Base-by-base conservation (phyloP, 78 protist species). In the Mantamonas sphyraenae region DNA sequence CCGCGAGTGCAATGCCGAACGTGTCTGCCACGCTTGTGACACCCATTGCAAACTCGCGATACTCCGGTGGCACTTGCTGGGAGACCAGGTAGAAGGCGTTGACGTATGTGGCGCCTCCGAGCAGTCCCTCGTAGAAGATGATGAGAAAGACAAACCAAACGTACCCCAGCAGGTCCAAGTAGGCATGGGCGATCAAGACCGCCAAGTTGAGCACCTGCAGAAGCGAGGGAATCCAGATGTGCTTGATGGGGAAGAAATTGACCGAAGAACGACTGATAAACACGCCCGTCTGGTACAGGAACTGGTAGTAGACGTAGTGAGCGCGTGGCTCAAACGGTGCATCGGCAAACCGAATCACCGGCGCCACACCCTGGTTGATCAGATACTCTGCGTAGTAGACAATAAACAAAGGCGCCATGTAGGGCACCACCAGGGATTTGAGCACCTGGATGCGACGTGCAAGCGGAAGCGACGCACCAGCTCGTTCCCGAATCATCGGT, bases 71-170 rank as follows among this genome's bases (percentile, higher is more conserved):
- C n/a, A 67, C 42, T 17, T 24, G 26, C 20, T 33, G 37, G 66
- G 53, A 24, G 24, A 71, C 57, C 39, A 9, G 34, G 59, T 61
- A 45, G 47, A 72, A 59, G 35, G 67, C 47, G 53, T 72, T 72
- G 39, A 72, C 77, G 43, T 72, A 72, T 9, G 67, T 50, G n/a
- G 59, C 55, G 10, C 77, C 77, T 5, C 77, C 77, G 35, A 72
- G 67, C 34, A 72, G 77, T 0, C 77, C 77, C 37, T 59, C 67
- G 31, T 42, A 68, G 60, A 68, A 31, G 33, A 45, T 68, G 62
- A 68, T 3, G 20, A 38, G 33, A 55, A 45, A 19, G 65, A 53
- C 14, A 17, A 43, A 3, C 17, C 28, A 64, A 28, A 37, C 5
- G 17, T 10, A 28, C 34, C 34, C 34, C 34, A 64, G 51, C 12